Percentiles rank a stretch among this genome's conserved stretches.
Conservation (phyloP, 2,329 filamentous ascomycete species). For the Colletotrichum sublineola region DNA sequence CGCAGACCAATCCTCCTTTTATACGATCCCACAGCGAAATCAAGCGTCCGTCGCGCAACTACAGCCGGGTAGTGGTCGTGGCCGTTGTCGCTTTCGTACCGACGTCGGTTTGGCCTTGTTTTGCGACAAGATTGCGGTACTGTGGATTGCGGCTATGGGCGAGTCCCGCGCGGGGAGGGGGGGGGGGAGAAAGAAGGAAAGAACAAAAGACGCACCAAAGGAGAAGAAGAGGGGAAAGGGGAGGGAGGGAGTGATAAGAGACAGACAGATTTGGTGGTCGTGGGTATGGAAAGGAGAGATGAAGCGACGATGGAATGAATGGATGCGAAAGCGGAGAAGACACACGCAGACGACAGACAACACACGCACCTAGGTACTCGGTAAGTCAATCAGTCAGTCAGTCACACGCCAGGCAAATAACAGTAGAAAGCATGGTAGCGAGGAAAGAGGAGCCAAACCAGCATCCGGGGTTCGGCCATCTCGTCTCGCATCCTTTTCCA, state of each 20-base stretch:
- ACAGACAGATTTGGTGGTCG: background rate
- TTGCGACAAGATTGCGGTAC: background rate
- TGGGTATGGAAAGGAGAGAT: slow-evolving; percentile 7
- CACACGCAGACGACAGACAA: background rate
- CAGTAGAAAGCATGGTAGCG: slow-evolving; percentile 2
- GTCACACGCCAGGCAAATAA: too few species aligned
- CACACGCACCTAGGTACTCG: background rate
- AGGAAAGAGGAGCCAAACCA: background rate
- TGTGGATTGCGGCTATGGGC: background rate
- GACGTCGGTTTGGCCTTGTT: background rate
- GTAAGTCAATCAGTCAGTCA: background rate
- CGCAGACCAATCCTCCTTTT: slow-evolving; percentile 38
- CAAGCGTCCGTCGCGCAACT: slow-evolving; percentile 18
- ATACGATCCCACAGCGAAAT: slow-evolving; percentile 30
- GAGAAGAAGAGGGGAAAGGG: background rate
- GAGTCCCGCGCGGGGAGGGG: background rate
- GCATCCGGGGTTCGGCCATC: slow-evolving; percentile 24
- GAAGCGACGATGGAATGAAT: slow-evolving; percentile 7
- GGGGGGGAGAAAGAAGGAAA: background rate
- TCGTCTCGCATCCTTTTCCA: background rate
- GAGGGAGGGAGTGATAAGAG: background rate
- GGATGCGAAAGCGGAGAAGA: slow-evolving; percentile 3
- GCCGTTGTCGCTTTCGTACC: slow-evolving; percentile 4
- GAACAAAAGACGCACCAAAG: slow-evolving; percentile 15
- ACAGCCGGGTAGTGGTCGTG: background rate